These are phyloP conservation scores for Brasilioporus rufonigricans DNA, from an alignment of 768 basidiomycete species.

Conservation along the genomic window DNA sequence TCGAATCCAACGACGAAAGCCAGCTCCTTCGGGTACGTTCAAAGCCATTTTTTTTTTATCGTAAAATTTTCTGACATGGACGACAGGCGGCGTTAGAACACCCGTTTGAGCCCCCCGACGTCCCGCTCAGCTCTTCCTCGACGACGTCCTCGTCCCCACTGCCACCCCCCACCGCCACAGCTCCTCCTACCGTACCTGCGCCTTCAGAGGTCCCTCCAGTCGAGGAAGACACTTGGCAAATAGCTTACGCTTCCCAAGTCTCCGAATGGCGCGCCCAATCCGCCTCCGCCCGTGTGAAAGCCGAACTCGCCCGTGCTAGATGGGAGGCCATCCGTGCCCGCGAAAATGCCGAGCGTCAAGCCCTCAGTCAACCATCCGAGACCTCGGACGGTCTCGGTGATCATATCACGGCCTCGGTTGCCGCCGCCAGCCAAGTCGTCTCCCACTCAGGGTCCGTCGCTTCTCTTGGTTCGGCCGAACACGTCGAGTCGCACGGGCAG, in stretches of 20 bases:
- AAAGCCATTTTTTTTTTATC: background rate
- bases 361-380: conserved; percentile 22
- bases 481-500: conserved; percentile 19
- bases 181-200: background rate
- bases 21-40: conserved; percentile 21
- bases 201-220: background rate
- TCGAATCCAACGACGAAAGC: conserved; percentile 22
- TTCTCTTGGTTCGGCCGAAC: conserved; percentile 20
- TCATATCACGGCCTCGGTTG: conserved; percentile 22
- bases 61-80: background rate
- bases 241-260: conserved; percentile 66
- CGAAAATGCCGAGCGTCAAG: conserved; percentile 45
- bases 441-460: conserved; percentile 14
- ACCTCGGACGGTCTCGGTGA: conserved; percentile 25
- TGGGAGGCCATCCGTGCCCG: conserved; percentile 63
- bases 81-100: conserved; percentile 24
- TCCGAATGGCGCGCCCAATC: conserved; percentile 70
- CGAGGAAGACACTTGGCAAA: conserved; percentile 56
- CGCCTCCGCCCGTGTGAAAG: conserved; percentile 69
- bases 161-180: background rate
- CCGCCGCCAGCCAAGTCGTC: conserved; percentile 19
- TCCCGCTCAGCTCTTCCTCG: conserved; percentile 12
- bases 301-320: conserved; percentile 66
- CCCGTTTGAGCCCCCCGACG: conserved; percentile 27
- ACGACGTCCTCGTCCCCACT: background rate